Base-by-base conservation (phyloP, 371 early-diverging fungal genomes). In the Dinochytrium kinnereticum region DNA sequence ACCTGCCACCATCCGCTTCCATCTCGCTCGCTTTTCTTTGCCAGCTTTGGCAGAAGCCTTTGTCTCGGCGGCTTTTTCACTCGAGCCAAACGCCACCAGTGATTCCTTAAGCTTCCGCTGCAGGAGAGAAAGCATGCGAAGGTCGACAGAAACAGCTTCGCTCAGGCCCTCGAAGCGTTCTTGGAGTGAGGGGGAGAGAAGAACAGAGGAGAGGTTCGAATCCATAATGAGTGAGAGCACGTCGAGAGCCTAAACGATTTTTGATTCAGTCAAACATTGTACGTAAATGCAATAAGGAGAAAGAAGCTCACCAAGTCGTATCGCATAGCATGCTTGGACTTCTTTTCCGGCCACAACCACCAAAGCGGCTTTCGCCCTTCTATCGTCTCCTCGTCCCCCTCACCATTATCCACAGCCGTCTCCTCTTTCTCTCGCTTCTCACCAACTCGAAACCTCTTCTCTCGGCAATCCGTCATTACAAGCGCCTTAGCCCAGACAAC, bases 1-100 rank as follows among this genome's bases (percentile, higher is more conserved):
- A 66, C 78, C 75, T 50, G 66, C 61, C 39, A 81, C 77, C 81
- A 81, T 81, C 33, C 78, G 59, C 72, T 74, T 81, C 72, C 77
- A 81, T 37, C 78, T 38, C 51, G 38, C 39, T 51, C 74, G 57
- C 37, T 72, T 40, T 19, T n/a, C 49, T 40, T 44, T 66, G 0
- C 44, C 72, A 51, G 67, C 36, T 31, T 49, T 26, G n/a, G 68
- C 67, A 13, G 49, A 33, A 33, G 44, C 26, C 61, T 44, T 26
- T 28, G 24, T 59, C 36, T 64, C 36, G 21, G 26, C 57, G 44
- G n/a, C 31, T 40, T 17, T 39, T 34, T 19, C 38, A 37, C 49
- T 50, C 39, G 66, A n/a, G 30, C n/a, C 36, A 68, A 76, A 76
- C 24, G 59, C 64, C 0, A 64, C 26, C 24, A 76, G 51, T 38